Base-by-base conservation (phyloP, 352 stramenopile species). In the Globisporangium paroecandrum region DNA sequence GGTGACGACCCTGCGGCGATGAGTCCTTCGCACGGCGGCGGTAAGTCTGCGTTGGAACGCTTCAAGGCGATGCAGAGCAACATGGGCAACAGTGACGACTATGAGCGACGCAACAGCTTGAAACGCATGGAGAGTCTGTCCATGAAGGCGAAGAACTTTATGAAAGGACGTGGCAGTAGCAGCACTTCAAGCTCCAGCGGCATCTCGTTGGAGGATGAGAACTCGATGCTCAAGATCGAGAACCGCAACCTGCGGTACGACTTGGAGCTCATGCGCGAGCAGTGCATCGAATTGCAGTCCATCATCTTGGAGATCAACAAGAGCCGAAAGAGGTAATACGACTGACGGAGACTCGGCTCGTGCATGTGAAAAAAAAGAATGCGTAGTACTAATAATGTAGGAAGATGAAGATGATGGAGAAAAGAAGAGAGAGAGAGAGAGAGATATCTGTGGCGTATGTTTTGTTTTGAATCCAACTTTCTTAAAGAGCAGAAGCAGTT, bases 251-350 rank as follows among this genome's bases (percentile, higher is more conserved):
- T 95, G 62, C 89, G 91, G 70, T 95, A 93, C 77, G 87, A 95
- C 64, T 71, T 95, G 5, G 87, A 95, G 78, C 78, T 95, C 56
- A 95, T 95, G 87, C 87, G 87, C 34, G 87, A 95, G 72, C 87
- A 95, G 76, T 95, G 87, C 69, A 93, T 95, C 58, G 87, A 95
- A 66, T 66, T 95, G 58, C 87, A 95, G 60, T 81, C 87, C 59
- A 95, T 95, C 71, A 95, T 95, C 63, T 79, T 95, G 53, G 87
- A 95, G 81, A 95, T 95, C 74, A 93, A 95, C 83, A 92, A 91
- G 76, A 93, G 87, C 69, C 83, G 87, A 59, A 94, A 94, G 79
- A 82, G 87, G 73, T 94, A 87, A 70, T n/a, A 4, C 38, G 12
- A 47, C 12, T n/a, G 41, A 47, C 3, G 0, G 4, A 69, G 6